A percentile compares a stretch with the other conserved stretches of the same genome.
phyloP scores from a whole-genome alignment of 768 basidiomycete species.

The Clathrus columnatus region DNA sequence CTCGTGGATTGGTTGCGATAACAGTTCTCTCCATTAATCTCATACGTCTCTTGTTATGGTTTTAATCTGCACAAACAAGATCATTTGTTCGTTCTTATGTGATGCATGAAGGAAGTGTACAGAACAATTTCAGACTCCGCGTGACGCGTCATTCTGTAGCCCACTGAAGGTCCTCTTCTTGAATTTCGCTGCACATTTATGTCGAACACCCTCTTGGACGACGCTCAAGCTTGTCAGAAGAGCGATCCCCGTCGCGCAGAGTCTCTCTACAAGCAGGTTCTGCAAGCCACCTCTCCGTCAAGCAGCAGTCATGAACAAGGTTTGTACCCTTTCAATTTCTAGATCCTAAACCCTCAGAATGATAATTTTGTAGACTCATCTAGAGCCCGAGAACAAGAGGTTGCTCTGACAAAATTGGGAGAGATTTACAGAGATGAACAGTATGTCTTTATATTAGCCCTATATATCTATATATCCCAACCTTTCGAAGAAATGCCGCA shows the following conservation, averaged over 20 bases:
- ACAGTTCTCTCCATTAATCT: too few relatives aligned
- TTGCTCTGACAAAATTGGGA: conserved; percentile 76
- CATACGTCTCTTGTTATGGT: too few relatives aligned
- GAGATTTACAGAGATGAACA: conserved; percentile 79
- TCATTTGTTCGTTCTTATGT: too few relatives aligned
- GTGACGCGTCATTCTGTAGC: background rate
- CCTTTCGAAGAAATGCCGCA: conserved; percentile 56
- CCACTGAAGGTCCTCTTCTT: too few relatives aligned
- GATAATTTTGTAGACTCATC: conserved; percentile 1
- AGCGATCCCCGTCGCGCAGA: conserved; percentile 58
- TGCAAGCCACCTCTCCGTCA: conserved; percentile 30
- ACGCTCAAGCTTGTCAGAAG: conserved; percentile 42
- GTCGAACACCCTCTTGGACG: conserved; percentile 35
- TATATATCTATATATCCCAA: background rate
- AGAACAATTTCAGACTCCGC: background rate
- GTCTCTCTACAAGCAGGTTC: conserved; percentile 62
- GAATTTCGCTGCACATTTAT: conserved; percentile 11
- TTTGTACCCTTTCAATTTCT: background rate
- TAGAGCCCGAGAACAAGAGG: conserved; percentile 60
- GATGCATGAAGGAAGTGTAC: too few relatives aligned
- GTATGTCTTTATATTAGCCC: conserved; percentile 34
- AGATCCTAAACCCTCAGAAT: too few relatives aligned
- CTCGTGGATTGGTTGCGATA: too few relatives aligned
- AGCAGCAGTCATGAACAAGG: conserved; percentile 1
- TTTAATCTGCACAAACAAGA: too few relatives aligned